Evolutionary conservation across 495 filamentous ascomycete genomes (phyloP), one percentile per base, ranked within the genome.

Genomic region (Pseudevernia furfuracea): DNA sequence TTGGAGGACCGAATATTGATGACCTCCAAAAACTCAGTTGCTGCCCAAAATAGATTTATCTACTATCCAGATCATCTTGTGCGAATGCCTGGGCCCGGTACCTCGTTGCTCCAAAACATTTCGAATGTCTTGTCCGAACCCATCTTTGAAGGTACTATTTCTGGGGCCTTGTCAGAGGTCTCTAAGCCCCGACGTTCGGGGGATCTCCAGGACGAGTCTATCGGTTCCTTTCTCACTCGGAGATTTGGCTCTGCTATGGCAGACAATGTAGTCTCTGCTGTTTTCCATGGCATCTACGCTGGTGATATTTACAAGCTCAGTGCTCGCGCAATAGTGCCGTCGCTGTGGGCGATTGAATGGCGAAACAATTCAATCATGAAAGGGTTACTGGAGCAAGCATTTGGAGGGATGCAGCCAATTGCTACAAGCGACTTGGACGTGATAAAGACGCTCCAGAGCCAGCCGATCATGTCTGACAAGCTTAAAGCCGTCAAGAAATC

Each of bases 31-130:
- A 71, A 68, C 38, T 77, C 78, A 2, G 77, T 76, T 0, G 81
- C 80, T 9, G 78, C 84, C 17, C 71, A 71, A 60, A 87, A 87
- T 66, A 87, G 90, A n/a, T 98, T 82, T 72, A 81, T 98, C 58
- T 97, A 96, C 80, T 96, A 95, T 69, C 91, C 92, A 6, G 89
- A 97, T 71, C 90, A 86, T 69, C 82, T 99, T 36, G 90, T 94
- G 52, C 79, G 81, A 46, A 68, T 93, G 66, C 91, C 89, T 21
- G 73, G 74, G 7, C 76, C 76, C 4, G 66, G 75, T 14, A 66
- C 69, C 32, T 68, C 72, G 38, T 69, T 70, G 30, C 69, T 44
- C 12, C 70, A 37, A 34, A 67, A 39, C 0, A 68, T 70, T 12
- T 56, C 41, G 7, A 77, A 72, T 30, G n/a, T 86, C 0, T 61